A percentile compares a stretch with the other conserved stretches of the same genome.
phyloP scores from a whole-genome alignment of 805 yeast genomes.

The Pichia ethanolica region DNA sequence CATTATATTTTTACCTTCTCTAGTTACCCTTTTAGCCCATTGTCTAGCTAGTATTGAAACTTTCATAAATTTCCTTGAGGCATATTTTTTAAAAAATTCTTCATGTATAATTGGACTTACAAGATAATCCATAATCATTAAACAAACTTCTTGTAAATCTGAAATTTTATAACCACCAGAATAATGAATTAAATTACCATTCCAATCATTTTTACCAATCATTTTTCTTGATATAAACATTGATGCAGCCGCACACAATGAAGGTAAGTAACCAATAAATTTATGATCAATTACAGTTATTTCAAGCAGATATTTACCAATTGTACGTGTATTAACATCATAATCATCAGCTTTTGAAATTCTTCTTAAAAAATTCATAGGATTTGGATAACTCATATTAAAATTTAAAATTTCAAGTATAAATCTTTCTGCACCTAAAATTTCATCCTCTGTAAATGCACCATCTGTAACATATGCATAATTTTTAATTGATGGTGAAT shows the following conservation, averaged over 20 bases:
- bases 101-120: constrained; percentile 81
- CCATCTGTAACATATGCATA: constrained; percentile 87
- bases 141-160: constrained; percentile 65
- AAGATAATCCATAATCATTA: constrained; percentile 67
- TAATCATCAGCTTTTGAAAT: constrained; percentile 88
- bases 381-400: constrained; percentile 78
- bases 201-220: constrained; percentile 66
- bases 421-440: constrained; percentile 74
- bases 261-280: constrained; percentile 68
- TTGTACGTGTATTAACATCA: constrained; percentile 73
- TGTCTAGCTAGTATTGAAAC: constrained; percentile 74
- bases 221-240: constrained; percentile 77
- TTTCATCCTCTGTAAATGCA: constrained; percentile 71
- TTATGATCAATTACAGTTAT: constrained; percentile 67
- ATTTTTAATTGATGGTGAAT: constrained; percentile 75
- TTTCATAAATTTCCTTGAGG: constrained; percentile 81
- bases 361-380: constrained; percentile 82
- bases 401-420: constrained; percentile 66
- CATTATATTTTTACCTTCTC: constrained; percentile 38
- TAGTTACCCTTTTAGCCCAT: constrained; percentile 63
- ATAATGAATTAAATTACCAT: constrained; percentile 79
- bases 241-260: constrained; percentile 78
- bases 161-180: constrained; percentile 80
- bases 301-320: constrained; percentile 80
- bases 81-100: constrained; percentile 89